These are phyloP conservation scores for Glycine soja DNA, from an alignment of 306 rosid genomes.

Conservation along the genomic window DNA sequence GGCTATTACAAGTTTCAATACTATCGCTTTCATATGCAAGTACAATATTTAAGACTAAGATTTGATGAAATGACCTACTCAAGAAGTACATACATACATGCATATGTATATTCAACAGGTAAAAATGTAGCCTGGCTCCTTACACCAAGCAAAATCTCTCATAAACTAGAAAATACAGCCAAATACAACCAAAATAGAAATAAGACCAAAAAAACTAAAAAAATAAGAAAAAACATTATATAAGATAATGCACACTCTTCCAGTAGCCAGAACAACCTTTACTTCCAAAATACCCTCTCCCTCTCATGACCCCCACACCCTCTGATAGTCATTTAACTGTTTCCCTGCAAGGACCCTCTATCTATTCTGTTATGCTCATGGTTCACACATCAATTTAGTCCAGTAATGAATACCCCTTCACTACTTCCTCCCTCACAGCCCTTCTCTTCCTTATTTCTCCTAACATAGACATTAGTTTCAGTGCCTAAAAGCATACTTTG, in stretches of 20 bases:
- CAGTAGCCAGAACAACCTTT: background rate
- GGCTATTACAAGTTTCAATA: constrained; percentile 12
- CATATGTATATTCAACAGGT: background rate
- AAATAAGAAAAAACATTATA: background rate
- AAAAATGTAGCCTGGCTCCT: background rate
- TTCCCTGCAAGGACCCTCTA: too few species aligned
- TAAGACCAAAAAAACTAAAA: too few species aligned
- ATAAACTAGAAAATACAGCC: background rate
- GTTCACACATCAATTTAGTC: too few species aligned
- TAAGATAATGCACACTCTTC: background rate
- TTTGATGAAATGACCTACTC: background rate
- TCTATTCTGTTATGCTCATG: too few species aligned
- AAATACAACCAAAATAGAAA: background rate
- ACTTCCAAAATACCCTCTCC: constrained; percentile 7
- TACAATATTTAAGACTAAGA: background rate
- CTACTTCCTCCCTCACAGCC: too few species aligned
- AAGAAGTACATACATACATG: background rate
- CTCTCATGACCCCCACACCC: too few species aligned
- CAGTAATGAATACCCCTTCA: too few species aligned
- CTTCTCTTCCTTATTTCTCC: too few species aligned
- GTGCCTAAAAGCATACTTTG: too few species aligned
- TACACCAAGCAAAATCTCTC: background rate
- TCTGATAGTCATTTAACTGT: too few species aligned
- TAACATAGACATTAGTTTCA: too few species aligned
- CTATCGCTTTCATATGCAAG: background rate